These are phyloP conservation scores for Phytophthora fragariae DNA, from an alignment of 352 stramenopile genomes.

Conservation along the genomic window DNA sequence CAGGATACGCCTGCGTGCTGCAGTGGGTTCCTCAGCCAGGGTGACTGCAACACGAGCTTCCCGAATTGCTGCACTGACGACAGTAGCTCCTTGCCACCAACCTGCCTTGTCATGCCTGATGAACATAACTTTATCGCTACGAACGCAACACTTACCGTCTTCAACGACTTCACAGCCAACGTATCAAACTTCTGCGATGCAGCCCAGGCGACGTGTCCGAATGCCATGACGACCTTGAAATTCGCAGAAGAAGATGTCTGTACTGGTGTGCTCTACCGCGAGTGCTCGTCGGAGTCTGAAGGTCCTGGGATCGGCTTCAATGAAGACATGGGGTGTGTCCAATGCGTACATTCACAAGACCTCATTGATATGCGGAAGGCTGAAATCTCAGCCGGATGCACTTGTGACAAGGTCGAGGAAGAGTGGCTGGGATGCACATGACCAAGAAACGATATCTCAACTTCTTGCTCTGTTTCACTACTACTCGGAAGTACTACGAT, in stretches of 20 bases:
- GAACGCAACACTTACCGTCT: conserved; percentile 12
- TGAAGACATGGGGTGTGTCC: conserved; percentile 29
- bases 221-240: not conserved
- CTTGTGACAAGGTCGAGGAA: conserved; percentile 33
- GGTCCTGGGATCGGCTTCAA: conserved; percentile 46
- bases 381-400: conserved; percentile 29
- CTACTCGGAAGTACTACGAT: not conserved
- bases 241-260: conserved; percentile 21
- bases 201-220: conserved; percentile 25
- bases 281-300: conserved; percentile 19
- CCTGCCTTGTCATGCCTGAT: conserved; percentile 21
- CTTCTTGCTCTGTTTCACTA: not conserved
- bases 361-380: conserved; percentile 36
- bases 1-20: conserved; percentile 36
- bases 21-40: conserved; percentile 36
- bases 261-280: conserved; percentile 31
- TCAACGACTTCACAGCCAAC: conserved; percentile 23
- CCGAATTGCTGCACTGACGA: conserved; percentile 32
- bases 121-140: conserved; percentile 15
- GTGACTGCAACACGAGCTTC: conserved; percentile 39
- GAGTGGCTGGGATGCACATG: conserved; percentile 40
- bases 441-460: not conserved
- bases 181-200: conserved; percentile 36
- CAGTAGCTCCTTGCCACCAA: conserved; percentile 9
- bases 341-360: conserved; percentile 25